Conservation (phyloP, 2,329 filamentous ascomycete species). For the Alternaria hordeiaustralica region DNA sequence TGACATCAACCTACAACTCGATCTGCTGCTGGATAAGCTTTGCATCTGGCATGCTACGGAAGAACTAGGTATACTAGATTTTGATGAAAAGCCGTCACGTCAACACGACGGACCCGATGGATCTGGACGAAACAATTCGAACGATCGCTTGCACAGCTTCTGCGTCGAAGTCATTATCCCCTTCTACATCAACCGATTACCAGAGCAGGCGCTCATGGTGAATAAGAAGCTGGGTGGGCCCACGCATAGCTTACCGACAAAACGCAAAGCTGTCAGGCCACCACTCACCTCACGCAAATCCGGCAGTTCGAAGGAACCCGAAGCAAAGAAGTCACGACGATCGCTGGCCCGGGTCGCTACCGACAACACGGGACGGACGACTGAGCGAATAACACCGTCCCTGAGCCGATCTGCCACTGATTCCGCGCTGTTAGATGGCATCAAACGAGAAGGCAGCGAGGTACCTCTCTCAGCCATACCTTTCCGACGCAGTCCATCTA, state of each 20-base stretch:
- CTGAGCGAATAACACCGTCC: constrained; percentile 64
- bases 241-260: constrained; percentile 63
- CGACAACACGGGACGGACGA: constrained; percentile 60
- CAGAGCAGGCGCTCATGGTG: constrained; percentile 71
- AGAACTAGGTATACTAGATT: constrained; percentile 57
- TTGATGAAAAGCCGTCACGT: constrained; percentile 36
- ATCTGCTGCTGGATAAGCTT: constrained; percentile 76
- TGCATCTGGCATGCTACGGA: constrained; percentile 85
- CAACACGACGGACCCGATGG: constrained; percentile 30
- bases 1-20: constrained; percentile 70
- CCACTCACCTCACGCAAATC: constrained; percentile 45
- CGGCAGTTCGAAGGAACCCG: constrained; percentile 47
- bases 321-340: constrained; percentile 52
- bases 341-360: constrained; percentile 68
- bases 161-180: constrained; percentile 81
- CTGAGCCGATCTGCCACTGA: constrained; percentile 73
- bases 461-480: constrained; percentile 59
- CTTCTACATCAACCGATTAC: constrained; percentile 81
- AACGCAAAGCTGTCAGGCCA: constrained; percentile 54
- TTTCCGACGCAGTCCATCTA: constrained; percentile 54
- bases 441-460: constrained; percentile 75
- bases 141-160: constrained; percentile 75
- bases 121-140: constrained; percentile 33
- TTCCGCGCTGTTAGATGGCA: constrained; percentile 61
- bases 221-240: constrained; percentile 80